phyloP scores from a whole-genome alignment of 805 yeast genomes.

The Dipodascus geniculatus region DNA sequence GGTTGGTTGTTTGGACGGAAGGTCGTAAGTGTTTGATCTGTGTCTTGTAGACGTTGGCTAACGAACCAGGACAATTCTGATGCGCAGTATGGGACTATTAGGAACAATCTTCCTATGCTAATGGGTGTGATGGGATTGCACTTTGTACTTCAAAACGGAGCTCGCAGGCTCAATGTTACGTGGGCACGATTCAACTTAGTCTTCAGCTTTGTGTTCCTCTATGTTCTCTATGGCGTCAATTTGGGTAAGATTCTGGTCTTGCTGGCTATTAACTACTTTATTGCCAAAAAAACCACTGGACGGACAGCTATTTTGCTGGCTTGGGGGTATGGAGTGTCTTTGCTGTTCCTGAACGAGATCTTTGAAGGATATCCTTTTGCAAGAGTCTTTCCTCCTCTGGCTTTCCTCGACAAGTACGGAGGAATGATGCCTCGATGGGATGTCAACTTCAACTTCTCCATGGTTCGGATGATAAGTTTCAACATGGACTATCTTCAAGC shows the following conservation, averaged over 20 bases:
- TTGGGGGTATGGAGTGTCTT: conserved; percentile 74
- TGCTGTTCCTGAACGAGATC: conserved; percentile 67
- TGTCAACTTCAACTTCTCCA: conserved; percentile 83
- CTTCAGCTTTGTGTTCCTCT: conserved; percentile 58
- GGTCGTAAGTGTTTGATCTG: conserved; percentile 28
- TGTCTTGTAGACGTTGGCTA: background rate
- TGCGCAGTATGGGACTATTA: conserved; percentile 73
- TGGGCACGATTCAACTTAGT: conserved; percentile 56
- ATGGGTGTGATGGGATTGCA: conserved; percentile 46
- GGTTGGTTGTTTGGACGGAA: conserved; percentile 91
- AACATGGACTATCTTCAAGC: conserved; percentile 52
- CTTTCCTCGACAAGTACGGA: conserved; percentile 47
- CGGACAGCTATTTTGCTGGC: conserved; percentile 21
- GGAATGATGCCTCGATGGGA: conserved; percentile 92
- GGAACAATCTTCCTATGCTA: conserved; percentile 64
- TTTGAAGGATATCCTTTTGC: conserved; percentile 45
- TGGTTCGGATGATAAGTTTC: conserved; percentile 73
- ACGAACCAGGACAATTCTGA: conserved; percentile 65
- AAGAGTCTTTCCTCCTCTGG: conserved; percentile 29
- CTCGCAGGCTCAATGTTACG: conserved; percentile 17
- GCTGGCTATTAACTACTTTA: conserved; percentile 38
- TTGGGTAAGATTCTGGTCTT: conserved; percentile 49
- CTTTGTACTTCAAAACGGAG: conserved; percentile 33
- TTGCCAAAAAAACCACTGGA: conserved; percentile 28
- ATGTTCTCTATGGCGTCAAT: conserved; percentile 74